Base-by-base conservation (phyloP, 768 basidiomycete species). In the Podaxis sp. region DNA sequence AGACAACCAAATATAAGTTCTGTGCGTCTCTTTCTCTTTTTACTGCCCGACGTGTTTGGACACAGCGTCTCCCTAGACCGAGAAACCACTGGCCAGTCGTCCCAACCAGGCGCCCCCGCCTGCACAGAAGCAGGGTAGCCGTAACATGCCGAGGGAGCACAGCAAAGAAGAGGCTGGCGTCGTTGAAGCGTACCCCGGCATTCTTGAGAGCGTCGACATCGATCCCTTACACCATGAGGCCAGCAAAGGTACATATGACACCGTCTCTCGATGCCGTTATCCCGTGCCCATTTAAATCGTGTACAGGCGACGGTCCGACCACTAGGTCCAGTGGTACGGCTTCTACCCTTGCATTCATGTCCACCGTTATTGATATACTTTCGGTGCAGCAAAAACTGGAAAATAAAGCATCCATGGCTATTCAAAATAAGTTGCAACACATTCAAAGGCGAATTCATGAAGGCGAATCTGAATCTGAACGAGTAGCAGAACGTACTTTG, bases 161-260 rank as follows among this genome's bases (percentile, higher is more conserved):
- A 49, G 74, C 69, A 79, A 75, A 60, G 63, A 77, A 59, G 71
- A 75, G 6, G 78, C 82, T 8, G 83, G 85, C 19, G 83, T 84
- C 39, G 71, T 82, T 42, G 85, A 86, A 69, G 79, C 76, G 13
- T 78, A 76, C 2, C 82, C 85, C 5, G 84, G 84, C 17, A 84
- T 86, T 66, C 84, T 87, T 65, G 84, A 87, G 71, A 72, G 75
- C 36, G 75, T 82, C 24, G 73, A 84, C 66, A 84, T 86, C 58
- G 82, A 82, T 57, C 84, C 84, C 22, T 70, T 85, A 68, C 77
- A 78, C 63, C 76, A 82, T 56, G 73, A 77, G 63, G 75, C 77
- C 4, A 79, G 77, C 64, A 77, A 79, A 68, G 77, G 78, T 79
- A 55, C 36, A 24, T 6, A 51, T 28, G 49, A 24, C 49, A 33